Evolutionary conservation across 2,329 filamentous ascomycete genomes (phyloP), one percentile per base, ranked within the genome.

Genomic region (Colletotrichum sp.): DNA sequence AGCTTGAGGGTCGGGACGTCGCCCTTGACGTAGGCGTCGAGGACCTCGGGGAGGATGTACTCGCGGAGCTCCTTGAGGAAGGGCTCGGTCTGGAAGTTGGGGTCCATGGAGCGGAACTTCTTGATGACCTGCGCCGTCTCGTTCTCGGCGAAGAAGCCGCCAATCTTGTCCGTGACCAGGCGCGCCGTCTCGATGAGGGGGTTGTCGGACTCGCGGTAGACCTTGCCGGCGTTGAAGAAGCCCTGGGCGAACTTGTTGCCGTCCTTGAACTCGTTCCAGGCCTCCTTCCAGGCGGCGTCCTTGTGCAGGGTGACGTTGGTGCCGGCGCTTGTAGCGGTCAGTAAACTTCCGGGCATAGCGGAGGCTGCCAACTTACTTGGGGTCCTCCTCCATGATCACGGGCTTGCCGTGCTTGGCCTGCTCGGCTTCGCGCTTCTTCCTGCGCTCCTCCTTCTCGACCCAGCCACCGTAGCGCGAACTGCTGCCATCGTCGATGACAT

Each of bases 101-200:
- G 96, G 80, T 99, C 97, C 92, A 98, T 98, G 80, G 96, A 92
- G 62, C 96, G 93, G 89, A 99, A 98, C 85, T 96, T 98, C 88
- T 98, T 98, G 87, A 98, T 98, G 43, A 99, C 97, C 90, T 94
- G 94, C 34, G 97, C 97, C 0, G 96, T 98, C 87, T 99, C 97
- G 84, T 98, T 99, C 85, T 99, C 97, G 77, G 97, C 97, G 79
- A 99, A 99, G 87, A 98, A 99, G 32, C 97, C 96, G 62, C 94
- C 95, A 52, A 99, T 92, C 73, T 94, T 92, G 84, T 99, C 97
- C 36, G 96, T 96, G 79, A 99, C 98, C 84, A 95, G 96, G 82
- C 97, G 94, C 2, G 96, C 97, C 0, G 96, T 98, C 62, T 93
- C 94, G 78, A 99, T 95, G 58, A 99, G 89, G 8, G 97, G 96